Evolutionary conservation across 1,284 basidiomycete genomes (phyloP).

Genomic region (Apiotrichum montevideense): DNA sequence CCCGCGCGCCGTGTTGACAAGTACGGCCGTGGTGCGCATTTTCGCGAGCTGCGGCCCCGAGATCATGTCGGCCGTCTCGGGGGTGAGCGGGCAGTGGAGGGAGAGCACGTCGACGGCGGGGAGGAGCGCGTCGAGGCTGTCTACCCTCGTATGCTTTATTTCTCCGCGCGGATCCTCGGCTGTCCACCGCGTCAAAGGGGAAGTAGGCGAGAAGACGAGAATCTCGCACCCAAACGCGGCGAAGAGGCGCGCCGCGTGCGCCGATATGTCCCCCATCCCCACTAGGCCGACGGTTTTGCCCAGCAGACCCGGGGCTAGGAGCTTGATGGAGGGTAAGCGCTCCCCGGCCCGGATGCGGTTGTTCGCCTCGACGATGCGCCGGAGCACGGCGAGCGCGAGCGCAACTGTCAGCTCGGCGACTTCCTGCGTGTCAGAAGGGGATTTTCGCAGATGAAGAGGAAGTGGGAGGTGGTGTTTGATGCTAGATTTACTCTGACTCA

Average conservation of each 20-base stretch:
- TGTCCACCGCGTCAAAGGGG: constrained; percentile 34
- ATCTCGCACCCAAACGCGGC: constrained; percentile 38
- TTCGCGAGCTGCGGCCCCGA: constrained; percentile 36
- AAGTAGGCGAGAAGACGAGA: constrained; percentile 47
- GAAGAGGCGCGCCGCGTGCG: constrained; percentile 39
- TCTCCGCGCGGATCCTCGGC: constrained; percentile 16
- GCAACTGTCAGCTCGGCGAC: constrained; percentile 54
- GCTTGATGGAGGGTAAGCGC: constrained; percentile 52
- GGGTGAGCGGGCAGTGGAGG: constrained; percentile 50
- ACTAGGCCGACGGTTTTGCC: constrained; percentile 45
- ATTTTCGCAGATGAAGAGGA: no score
- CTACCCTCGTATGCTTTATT: constrained; percentile 51
- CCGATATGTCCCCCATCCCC: constrained; percentile 48
- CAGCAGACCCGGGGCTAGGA: constrained; percentile 44
- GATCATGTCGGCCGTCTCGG: constrained; percentile 46
- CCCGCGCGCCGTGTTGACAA: constrained; percentile 52
- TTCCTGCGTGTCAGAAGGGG: constrained; percentile 47
- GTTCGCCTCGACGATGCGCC: constrained; percentile 55
- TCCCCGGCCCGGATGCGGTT: constrained; percentile 55
- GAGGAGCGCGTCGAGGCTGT: constrained; percentile 45
- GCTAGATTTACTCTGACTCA: constrained; percentile 2
- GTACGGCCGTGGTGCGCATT: constrained; percentile 44
- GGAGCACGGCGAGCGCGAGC: constrained; percentile 53
- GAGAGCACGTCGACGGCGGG: constrained; percentile 47
- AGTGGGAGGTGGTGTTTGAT: no score